Percentiles rank a stretch among this genome's conserved stretches.
Evolutionary conservation across 2,329 filamentous ascomycete species (phyloP).

Genomic region (Curvularia eragrostidis): DNA sequence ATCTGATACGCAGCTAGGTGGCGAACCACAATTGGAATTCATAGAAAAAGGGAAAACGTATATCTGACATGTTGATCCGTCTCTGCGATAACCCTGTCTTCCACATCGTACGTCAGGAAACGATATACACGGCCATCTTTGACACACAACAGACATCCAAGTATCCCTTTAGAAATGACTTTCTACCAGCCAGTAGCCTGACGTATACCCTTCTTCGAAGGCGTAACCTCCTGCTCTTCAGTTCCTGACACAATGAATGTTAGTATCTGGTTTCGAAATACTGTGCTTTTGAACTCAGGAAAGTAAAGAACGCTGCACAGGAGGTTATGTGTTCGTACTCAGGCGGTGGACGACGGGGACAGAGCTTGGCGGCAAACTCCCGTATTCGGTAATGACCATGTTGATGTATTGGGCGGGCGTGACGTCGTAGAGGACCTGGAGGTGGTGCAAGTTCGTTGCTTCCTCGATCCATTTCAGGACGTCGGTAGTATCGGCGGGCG

Average conservation of each 20-base stretch:
- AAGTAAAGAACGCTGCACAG: conserved; percentile 23
- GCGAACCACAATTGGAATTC: background rate
- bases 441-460: conserved; percentile 60
- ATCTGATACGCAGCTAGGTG: background rate
- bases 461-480: conserved; percentile 49
- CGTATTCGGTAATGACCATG: conserved; percentile 90
- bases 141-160: background rate
- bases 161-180: background rate
- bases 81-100: too few relatives aligned
- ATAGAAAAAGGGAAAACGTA: background rate
- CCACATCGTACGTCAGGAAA: background rate
- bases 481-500: conserved; percentile 33
- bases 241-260: conserved; percentile 18
- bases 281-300: conserved; percentile 9
- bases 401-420: conserved; percentile 87
- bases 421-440: conserved; percentile 88
- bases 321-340: conserved; percentile 46
- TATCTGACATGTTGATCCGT: background rate
- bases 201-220: conserved; percentile 16
- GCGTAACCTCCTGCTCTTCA: conserved; percentile 18
- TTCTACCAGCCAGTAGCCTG: conserved; percentile 16
- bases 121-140: background rate
- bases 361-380: conserved; percentile 82
- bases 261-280: conserved; percentile 9
- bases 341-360: conserved; percentile 76